Evolutionary conservation across 1,139 yeast species (phyloP), one percentile per base, ranked within the genome.

Genomic region (Suhomyces bolitotheri): DNA sequence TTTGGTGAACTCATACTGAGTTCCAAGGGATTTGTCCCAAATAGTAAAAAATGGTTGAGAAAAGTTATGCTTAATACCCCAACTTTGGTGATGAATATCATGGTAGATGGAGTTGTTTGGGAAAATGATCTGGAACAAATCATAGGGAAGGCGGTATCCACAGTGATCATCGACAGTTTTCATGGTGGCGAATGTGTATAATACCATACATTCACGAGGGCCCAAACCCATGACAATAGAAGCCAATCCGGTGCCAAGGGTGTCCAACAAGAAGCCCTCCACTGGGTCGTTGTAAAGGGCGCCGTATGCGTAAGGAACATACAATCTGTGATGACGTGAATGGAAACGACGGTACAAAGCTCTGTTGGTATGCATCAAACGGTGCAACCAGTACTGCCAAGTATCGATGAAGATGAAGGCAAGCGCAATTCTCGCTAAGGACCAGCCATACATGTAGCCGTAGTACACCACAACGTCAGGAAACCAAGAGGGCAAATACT

Each of bases 161-260:
- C 97, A 92, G 62, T 92, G 98, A 60, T 92, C 98, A 60, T 92
- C 98, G 34, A 92, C 96, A 1, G 98, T 92, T 63, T 92, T 92
- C 75, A 92, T 63, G 5, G 98, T 92, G 11, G 96, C 86, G 59
- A 92, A 87, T 3, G 92, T 81, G 63, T 73, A 92, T 41, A 92
- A 67, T 14, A 84, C 49, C 22, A 85, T 68, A 34, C 82, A 66
- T 63, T 92, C 97, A 40, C 96, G 78, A 32, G 89, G 83, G 2
- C 86, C 64, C 48, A 92, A 67, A 2, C 75, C 71, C 2, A 86
- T 74, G 11, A 76, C 47, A 20, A 86, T 48, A 38, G 80, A 73
- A 1, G 96, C 94, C 27, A 90, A 48, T 16, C 96, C 97, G 1
- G 97, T 85, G 7, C 98, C 98, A 31, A 82, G 59, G 12, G 98